Percentiles rank a stretch among this genome's conserved stretches.
phyloP scores from a whole-genome alignment of 148 eudicot species.

The Dianthus caryophyllus region DNA sequence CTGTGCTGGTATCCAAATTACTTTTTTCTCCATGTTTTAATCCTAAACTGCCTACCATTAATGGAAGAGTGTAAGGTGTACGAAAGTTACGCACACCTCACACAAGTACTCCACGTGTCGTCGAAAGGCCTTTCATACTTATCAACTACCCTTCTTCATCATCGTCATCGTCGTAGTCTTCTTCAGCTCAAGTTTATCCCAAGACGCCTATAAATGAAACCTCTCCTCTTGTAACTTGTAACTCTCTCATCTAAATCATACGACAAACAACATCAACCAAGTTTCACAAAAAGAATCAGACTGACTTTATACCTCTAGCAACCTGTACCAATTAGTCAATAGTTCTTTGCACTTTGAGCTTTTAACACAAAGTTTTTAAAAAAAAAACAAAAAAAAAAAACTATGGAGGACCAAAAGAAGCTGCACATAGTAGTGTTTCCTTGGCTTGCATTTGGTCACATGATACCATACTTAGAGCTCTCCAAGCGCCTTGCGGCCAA shows the following conservation, averaged over 20 bases:
- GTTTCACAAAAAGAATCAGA: too few relatives aligned
- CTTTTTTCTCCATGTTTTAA: too few relatives aligned
- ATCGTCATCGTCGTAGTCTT: too few relatives aligned
- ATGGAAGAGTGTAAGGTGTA: not conserved
- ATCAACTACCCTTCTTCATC: not conserved
- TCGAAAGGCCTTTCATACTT: not conserved
- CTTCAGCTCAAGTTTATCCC: constrained; percentile 2
- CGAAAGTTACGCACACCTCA: not conserved
- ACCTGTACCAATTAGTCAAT: not conserved
- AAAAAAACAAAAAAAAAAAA: too few relatives aligned
- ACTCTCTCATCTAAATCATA: not conserved
- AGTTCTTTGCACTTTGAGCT: not conserved
- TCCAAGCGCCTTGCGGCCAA: constrained; percentile 28
- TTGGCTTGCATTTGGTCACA: constrained; percentile 41
- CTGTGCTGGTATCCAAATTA: too few relatives aligned
- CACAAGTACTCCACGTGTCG: constrained; percentile 3
- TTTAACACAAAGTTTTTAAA: not conserved
- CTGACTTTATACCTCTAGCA: not conserved
- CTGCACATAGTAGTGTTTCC: constrained; percentile 35
- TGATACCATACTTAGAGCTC: constrained; percentile 33
- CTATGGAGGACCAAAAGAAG: constrained; percentile 12
- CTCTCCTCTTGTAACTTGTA: not conserved
- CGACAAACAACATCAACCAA: too few relatives aligned
- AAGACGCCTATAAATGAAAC: not conserved
- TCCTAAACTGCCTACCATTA: not conserved